Evolutionary conservation across 2,329 filamentous ascomycete species (phyloP).

Genomic region (Alternaria sp.): DNA sequence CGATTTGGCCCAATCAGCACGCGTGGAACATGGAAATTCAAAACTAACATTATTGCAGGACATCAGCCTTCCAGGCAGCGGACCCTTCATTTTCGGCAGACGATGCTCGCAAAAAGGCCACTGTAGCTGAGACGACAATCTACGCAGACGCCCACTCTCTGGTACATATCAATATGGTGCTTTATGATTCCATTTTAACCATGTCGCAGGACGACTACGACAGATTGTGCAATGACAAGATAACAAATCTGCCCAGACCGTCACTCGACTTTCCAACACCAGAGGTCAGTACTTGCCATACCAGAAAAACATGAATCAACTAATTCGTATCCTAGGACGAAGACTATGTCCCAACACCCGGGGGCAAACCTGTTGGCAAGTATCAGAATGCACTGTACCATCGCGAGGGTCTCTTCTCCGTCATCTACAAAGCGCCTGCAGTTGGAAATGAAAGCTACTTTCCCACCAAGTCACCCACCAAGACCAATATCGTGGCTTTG

Average conservation of each 20-base stretch:
- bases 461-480: constrained; percentile 22
- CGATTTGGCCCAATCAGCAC: not conserved
- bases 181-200: constrained; percentile 17
- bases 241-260: constrained; percentile 23
- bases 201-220: constrained; percentile 44
- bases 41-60: constrained; percentile 46
- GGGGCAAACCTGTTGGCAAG: constrained; percentile 57
- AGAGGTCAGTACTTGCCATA: constrained; percentile 22
- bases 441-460: constrained; percentile 44
- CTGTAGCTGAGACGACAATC: constrained; percentile 69
- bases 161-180: constrained; percentile 52
- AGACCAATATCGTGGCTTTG: constrained; percentile 65
- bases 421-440: constrained; percentile 73
- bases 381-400: constrained; percentile 65
- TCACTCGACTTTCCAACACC: constrained; percentile 32
- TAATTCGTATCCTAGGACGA: constrained; percentile 25
- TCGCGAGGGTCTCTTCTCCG: constrained; percentile 76
- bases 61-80: constrained; percentile 56
- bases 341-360: constrained; percentile 44
- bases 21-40: not conserved
- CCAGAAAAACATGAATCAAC: not conserved
- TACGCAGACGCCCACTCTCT: constrained; percentile 64
- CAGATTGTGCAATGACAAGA: constrained; percentile 32
- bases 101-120: constrained; percentile 65
- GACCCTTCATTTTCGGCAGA: constrained; percentile 54